phyloP scores from a whole-genome alignment of 805 yeast species.

The Novakomyces olei region DNA sequence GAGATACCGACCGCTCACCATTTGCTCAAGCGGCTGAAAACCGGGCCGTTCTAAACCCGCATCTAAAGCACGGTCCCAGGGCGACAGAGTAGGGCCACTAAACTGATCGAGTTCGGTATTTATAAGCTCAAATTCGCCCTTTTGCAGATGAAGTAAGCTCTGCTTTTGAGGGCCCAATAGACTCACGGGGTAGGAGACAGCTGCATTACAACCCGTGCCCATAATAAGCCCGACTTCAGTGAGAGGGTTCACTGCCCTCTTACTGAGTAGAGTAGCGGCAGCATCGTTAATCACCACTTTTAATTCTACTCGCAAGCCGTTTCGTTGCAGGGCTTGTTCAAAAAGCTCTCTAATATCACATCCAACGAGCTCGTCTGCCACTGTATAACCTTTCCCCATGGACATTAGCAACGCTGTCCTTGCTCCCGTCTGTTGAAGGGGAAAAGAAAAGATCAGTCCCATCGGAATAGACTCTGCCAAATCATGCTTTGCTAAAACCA shows the following conservation, averaged over 20 bases:
- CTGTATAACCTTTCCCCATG: slow-evolving; percentile 53
- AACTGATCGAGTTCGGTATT: no score
- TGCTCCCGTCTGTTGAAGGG: slow-evolving; percentile 12
- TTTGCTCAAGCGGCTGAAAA: slow-evolving; percentile 67
- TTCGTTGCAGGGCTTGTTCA: slow-evolving; percentile 36
- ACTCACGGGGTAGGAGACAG: no score
- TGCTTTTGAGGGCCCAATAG: no score
- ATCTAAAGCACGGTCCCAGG: slow-evolving; percentile 57
- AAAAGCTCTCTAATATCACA: slow-evolving; percentile 51
- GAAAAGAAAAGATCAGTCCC: slow-evolving; percentile 18
- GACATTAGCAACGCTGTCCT: slow-evolving; percentile 12
- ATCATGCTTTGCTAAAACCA: no score
- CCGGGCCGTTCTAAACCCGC: slow-evolving; percentile 41
- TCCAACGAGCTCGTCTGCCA: slow-evolving; percentile 45
- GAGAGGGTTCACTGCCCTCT: slow-evolving; percentile 71
- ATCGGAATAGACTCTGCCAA: slow-evolving; percentile 7
- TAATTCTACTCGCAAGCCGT: slow-evolving; percentile 37
- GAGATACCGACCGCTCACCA: slow-evolving; percentile 71
- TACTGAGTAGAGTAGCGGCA: slow-evolving; percentile 90
- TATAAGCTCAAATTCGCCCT: no score
- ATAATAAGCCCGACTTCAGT: slow-evolving; percentile 88
- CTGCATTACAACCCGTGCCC: slow-evolving; percentile 96
- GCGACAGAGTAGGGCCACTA: no score
- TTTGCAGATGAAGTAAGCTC: no score
- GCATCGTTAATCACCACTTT: slow-evolving; percentile 88